Evolutionary conservation across 441 rosid species (phyloP), one percentile per base, ranked within the genome.

Genomic region (Bocquillonia castaneifolia): DNA sequence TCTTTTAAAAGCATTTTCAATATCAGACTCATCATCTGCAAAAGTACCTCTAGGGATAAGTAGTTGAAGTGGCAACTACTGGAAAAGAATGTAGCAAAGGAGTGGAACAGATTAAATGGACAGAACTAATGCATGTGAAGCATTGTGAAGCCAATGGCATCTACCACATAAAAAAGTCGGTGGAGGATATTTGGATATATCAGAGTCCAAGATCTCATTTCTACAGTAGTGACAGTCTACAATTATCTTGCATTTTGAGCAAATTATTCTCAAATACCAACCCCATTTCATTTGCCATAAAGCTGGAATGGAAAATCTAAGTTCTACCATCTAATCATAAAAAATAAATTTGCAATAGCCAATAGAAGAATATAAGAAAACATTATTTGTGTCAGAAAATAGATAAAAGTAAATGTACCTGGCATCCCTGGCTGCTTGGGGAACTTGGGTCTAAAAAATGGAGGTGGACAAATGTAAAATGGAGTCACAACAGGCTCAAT

Each of bases 381-480:
- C 26, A 34, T 56, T 34, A 45, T 5, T 22, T 28, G 4, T 45
- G 48, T n/a, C 10, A 28, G 8, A n/a, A 26, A 34, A 34, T 26
- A 18, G 29, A 60, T 45, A 36, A 22, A 40, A 28, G 57, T 44
- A 23, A 34, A 64, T 63, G 71, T 78, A 92, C 95, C 96, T 68
- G 87, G 85, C 91, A 87, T 85, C 66, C 98, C 96, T 0, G 91
- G 88, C 76, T 87, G 98, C 72, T 81, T 87, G 13, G 96, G 91
- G 78, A 86, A 86, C 88, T 85, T 90, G 53, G 97, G 86, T 80
- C 94, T 82, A 79, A 93, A 91, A 81, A 91, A 91, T 3, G 98
- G 98, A 69, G 98, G 98, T 42, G 98, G 97, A 31, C 93, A 93
- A 50, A 93, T 91, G 85, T 86, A 91, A 73, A 93, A 91, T 31